These are phyloP conservation scores for Herpetomonas tarakana DNA, from an alignment of 208 protist genomes.

Conservation along the genomic window DNA sequence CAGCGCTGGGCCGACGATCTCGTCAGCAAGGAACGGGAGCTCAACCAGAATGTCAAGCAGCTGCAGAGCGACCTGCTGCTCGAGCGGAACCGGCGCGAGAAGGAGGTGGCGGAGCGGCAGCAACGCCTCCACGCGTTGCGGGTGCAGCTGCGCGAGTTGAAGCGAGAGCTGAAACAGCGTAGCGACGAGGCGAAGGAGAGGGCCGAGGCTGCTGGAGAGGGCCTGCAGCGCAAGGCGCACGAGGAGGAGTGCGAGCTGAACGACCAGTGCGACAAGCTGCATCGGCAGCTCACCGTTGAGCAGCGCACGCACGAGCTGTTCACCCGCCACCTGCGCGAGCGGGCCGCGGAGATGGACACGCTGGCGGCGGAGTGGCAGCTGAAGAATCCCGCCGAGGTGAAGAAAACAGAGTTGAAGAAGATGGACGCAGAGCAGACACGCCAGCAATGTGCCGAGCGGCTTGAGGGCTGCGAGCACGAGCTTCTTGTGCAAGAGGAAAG, in stretches of 20 bases:
- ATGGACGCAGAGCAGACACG: slow-evolving; percentile 83
- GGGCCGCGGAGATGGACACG: slow-evolving; percentile 64
- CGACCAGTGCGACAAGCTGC: slow-evolving; percentile 21
- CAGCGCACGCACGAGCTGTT: slow-evolving; percentile 56
- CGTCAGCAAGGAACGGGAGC: slow-evolving; percentile 79
- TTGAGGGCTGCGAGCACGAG: slow-evolving; percentile 54
- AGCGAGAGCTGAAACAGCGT: slow-evolving; percentile 58
- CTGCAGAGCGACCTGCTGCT: slow-evolving; percentile 80
- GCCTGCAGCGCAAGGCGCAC: slow-evolving; percentile 44
- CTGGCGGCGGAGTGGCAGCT: slow-evolving; percentile 72
- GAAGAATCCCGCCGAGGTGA: slow-evolving; percentile 78
- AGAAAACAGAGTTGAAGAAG: slow-evolving; percentile 66
- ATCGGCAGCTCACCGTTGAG: slow-evolving; percentile 46
- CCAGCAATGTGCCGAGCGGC: slow-evolving; percentile 68
- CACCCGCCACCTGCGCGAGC: slow-evolving; percentile 58
- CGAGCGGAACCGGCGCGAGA: slow-evolving; percentile 73
- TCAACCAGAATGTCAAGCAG: slow-evolving; percentile 93
- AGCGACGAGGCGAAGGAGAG: slow-evolving; percentile 59
- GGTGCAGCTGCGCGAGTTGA: slow-evolving; percentile 62
- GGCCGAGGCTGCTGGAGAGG: slow-evolving; percentile 67
- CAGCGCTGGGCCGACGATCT: slow-evolving; percentile 89
- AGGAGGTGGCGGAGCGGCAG: slow-evolving; percentile 72
- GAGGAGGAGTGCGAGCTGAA: slow-evolving; percentile 51
- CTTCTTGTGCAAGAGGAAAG: slow-evolving; percentile 42
- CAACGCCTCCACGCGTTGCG: slow-evolving; percentile 58